Evolutionary conservation across 2,329 filamentous ascomycete genomes (phyloP).

Genomic region (Cladosporium halotolerans): DNA sequence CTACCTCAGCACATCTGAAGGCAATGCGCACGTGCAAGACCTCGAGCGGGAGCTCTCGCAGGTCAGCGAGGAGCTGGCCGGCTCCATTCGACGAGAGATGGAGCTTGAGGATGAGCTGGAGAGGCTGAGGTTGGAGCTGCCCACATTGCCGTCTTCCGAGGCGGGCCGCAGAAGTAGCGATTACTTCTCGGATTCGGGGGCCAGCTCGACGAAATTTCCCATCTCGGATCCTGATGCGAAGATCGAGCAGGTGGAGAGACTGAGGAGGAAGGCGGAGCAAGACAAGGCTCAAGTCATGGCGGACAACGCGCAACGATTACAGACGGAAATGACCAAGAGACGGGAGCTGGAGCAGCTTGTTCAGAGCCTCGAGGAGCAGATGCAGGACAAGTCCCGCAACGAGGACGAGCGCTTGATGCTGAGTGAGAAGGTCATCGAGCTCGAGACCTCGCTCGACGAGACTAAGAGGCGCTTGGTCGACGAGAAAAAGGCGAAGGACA

Average conservation of each 20-base stretch:
- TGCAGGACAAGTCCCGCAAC: slow-evolving; percentile 51
- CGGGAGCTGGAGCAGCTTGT: slow-evolving; percentile 77
- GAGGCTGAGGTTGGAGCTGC: slow-evolving; percentile 71
- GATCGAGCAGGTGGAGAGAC: slow-evolving; percentile 69
- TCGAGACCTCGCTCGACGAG: slow-evolving; percentile 76
- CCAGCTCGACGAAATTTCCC: slow-evolving; percentile 73
- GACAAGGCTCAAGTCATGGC: slow-evolving; percentile 81
- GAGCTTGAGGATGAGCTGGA: slow-evolving; percentile 94
- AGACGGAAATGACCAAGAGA: slow-evolving; percentile 74
- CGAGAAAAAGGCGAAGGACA: slow-evolving; percentile 81
- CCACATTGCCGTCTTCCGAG: slow-evolving; percentile 38
- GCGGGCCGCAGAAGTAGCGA: slow-evolving; percentile 78
- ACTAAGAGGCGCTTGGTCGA: slow-evolving; percentile 74
- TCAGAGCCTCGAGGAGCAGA: slow-evolving; percentile 70
- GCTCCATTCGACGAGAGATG: slow-evolving; percentile 91
- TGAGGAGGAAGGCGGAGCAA: slow-evolving; percentile 79
- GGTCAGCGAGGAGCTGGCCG: slow-evolving; percentile 86
- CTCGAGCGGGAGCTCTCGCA: slow-evolving; percentile 92
- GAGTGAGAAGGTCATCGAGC: slow-evolving; percentile 62
- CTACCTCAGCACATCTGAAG: slow-evolving; percentile 29
- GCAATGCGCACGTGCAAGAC: slow-evolving; percentile 62
- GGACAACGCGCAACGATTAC: slow-evolving; percentile 76
- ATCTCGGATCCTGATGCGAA: slow-evolving; percentile 53
- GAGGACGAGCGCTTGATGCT: slow-evolving; percentile 29
- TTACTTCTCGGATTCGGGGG: slow-evolving; percentile 95